Percentiles rank a stretch among this genome's conserved stretches.
These are phyloP conservation scores for Ichthyophthirius multifiliis DNA, from an alignment of 169 alveolate species.

Conservation along the genomic window DNA sequence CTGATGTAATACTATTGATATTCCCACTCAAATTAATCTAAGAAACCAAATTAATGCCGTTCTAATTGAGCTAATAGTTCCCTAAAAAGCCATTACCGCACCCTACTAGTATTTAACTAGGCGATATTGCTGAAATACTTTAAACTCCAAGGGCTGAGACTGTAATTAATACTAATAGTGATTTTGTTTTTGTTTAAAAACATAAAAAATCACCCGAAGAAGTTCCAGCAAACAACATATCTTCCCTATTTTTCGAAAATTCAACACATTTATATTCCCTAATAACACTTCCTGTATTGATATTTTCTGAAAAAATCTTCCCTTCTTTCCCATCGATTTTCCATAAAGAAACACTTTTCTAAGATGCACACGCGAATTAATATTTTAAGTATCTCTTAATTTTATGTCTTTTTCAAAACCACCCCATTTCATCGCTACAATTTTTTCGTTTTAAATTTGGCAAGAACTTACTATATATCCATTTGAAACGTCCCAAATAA, in stretches of 20 bases:
- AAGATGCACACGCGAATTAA: constrained; percentile 83
- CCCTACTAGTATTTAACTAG: constrained; percentile 18
- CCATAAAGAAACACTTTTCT: constrained; percentile 77
- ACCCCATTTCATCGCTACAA: constrained; percentile 74
- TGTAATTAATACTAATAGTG: constrained; percentile 52
- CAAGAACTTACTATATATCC: constrained; percentile 59
- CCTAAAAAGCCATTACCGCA: constrained; percentile 84
- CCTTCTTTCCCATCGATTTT: constrained; percentile 73
- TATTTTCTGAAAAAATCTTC: constrained; percentile 57
- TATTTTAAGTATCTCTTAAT: constrained; percentile 74
- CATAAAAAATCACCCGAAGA: constrained; percentile 83
- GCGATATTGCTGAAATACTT: constrained; percentile 41
- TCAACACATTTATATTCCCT: constrained; percentile 77
- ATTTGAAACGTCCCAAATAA: constrained; percentile 72
- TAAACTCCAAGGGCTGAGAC: constrained; percentile 66
- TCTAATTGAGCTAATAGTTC: constrained; percentile 57
- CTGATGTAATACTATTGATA: constrained; percentile 58
- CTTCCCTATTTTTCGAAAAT: constrained; percentile 72
- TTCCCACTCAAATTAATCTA: constrained; percentile 68
- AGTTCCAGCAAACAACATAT: constrained; percentile 82
- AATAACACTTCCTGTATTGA: constrained; percentile 72
- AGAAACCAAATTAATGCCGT: constrained; percentile 51
- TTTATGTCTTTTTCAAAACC: constrained; percentile 82
- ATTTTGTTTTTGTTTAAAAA: constrained; percentile 66
- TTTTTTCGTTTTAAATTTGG: constrained; percentile 57